Conservation (phyloP, 2,329 filamentous ascomycete genomes). For the Aureobasidium namibiae region DNA sequence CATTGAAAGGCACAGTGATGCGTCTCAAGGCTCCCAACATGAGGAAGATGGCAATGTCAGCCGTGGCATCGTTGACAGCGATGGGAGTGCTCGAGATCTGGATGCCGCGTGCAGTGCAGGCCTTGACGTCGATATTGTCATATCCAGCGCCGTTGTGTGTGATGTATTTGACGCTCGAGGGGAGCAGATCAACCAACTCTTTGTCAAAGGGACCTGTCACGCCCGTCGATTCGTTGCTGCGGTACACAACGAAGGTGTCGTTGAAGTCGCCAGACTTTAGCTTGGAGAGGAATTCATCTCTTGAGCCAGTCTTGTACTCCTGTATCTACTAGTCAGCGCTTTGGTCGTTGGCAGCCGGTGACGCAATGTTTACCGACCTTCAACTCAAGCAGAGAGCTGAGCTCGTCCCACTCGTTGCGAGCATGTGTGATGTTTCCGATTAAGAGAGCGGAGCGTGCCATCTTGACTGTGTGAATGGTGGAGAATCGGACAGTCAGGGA, state of each 20-base stretch:
- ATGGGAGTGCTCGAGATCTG: slow-evolving; percentile 39
- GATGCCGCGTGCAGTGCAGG: slow-evolving; percentile 30
- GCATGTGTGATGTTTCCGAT: slow-evolving; percentile 39
- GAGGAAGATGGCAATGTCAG: slow-evolving; percentile 40
- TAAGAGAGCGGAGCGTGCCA: slow-evolving; percentile 30
- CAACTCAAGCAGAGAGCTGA: slow-evolving; percentile 24
- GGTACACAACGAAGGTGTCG: slow-evolving; percentile 48
- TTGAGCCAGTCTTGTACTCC: slow-evolving; percentile 47
- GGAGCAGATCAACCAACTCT: slow-evolving; percentile 35
- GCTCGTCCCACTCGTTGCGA: slow-evolving; percentile 38
- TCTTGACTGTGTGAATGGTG: background rate
- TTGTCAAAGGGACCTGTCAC: slow-evolving; percentile 40
- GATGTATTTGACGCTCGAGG: slow-evolving; percentile 35
- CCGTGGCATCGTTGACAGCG: slow-evolving; percentile 45
- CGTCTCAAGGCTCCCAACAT: slow-evolving; percentile 45
- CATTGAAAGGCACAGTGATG: slow-evolving; percentile 38
- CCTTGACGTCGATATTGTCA: slow-evolving; percentile 28
- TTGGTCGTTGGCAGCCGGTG: background rate
- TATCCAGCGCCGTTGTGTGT: slow-evolving; percentile 37
- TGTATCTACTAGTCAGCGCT: slow-evolving; percentile 19
- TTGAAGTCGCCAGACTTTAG: slow-evolving; percentile 48
- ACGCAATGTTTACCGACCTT: slow-evolving; percentile 20
- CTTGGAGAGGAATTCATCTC: slow-evolving; percentile 48
- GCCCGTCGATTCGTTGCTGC: slow-evolving; percentile 47
- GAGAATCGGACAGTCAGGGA: background rate